Percentiles rank a stretch among this genome's conserved stretches.
phyloP scores from a whole-genome alignment of 1,139 yeast species.

The Kodamaea plutei region DNA sequence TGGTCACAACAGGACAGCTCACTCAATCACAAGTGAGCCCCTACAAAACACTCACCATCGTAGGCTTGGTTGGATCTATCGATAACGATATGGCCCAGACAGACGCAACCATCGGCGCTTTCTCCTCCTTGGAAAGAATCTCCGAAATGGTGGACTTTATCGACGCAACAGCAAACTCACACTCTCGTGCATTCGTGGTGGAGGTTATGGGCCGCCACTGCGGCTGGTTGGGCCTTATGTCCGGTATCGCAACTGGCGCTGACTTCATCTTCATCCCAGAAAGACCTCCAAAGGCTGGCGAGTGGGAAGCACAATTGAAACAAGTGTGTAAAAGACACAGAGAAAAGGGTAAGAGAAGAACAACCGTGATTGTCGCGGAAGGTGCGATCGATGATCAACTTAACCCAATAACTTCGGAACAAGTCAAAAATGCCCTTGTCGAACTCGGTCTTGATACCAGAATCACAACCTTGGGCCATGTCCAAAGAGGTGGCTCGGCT shows the following conservation, averaged over 20 bases:
- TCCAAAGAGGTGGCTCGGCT: conserved; percentile 84
- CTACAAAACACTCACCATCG: conserved; percentile 60
- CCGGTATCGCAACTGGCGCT: conserved; percentile 79
- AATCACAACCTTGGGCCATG: conserved; percentile 77
- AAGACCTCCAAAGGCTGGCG: conserved; percentile 55
- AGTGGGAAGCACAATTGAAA: conserved; percentile 66
- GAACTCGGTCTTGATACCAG: conserved; percentile 74
- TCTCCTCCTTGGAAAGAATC: conserved; percentile 71
- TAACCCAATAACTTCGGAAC: conserved; percentile 60
- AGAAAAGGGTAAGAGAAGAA: conserved; percentile 67
- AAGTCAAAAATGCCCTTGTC: conserved; percentile 66
- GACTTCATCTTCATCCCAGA: conserved; percentile 80
- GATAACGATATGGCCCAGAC: conserved; percentile 84
- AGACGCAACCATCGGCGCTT: conserved; percentile 80
- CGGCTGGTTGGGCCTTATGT: conserved; percentile 84
- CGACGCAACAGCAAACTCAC: conserved; percentile 81
- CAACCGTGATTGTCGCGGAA: conserved; percentile 79
- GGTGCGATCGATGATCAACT: conserved; percentile 72
- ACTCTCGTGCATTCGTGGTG: conserved; percentile 77
- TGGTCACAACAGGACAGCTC: conserved; percentile 47
- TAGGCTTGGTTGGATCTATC: conserved; percentile 77
- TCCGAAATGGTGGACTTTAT: conserved; percentile 76
- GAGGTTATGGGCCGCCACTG: conserved; percentile 93
- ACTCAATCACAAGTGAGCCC: conserved; percentile 49
- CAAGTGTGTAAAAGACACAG: conserved; percentile 65